These are phyloP conservation scores for Lithospermum erythrorhizon DNA, from an alignment of 257 asterid genomes.

Conservation along the genomic window DNA sequence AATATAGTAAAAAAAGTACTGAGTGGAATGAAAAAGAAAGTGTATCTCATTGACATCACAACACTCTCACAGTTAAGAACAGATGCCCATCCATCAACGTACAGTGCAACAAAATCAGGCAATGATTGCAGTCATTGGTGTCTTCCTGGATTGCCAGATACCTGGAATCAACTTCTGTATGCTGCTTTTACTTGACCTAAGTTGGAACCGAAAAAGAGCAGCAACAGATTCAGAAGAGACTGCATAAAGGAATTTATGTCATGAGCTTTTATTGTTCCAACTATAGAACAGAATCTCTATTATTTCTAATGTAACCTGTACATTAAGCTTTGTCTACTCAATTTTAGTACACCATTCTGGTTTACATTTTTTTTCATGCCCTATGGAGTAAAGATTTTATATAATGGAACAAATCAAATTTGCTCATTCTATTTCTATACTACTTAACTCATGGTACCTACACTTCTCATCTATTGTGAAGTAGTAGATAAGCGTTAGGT, in stretches of 20 bases:
- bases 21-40: constrained; percentile 23
- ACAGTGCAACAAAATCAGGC: constrained; percentile 21
- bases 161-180: constrained; percentile 56
- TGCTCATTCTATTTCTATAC: too few species aligned
- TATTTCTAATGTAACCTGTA: not conserved
- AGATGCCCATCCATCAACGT: constrained; percentile 52
- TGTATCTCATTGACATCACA: constrained; percentile 43
- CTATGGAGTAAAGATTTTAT: too few species aligned
- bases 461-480: too few species aligned
- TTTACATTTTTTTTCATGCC: too few species aligned
- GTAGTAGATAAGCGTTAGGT: too few species aligned
- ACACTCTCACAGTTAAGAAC: constrained; percentile 33
- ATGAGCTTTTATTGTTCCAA: not conserved
- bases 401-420: too few species aligned
- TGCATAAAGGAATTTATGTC: not conserved
- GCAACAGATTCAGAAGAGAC: not conserved
- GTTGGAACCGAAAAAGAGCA: not conserved
- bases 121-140: constrained; percentile 60
- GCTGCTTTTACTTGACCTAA: constrained; percentile 18
- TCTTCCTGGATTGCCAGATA: constrained; percentile 56
- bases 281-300: not conserved
- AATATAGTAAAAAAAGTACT: constrained; percentile 24
- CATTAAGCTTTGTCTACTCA: not conserved
- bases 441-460: too few species aligned
- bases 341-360: not conserved